Evolutionary conservation across 2,329 filamentous ascomycete genomes (phyloP).

Genomic region (Aurifilum marmelostoma): DNA sequence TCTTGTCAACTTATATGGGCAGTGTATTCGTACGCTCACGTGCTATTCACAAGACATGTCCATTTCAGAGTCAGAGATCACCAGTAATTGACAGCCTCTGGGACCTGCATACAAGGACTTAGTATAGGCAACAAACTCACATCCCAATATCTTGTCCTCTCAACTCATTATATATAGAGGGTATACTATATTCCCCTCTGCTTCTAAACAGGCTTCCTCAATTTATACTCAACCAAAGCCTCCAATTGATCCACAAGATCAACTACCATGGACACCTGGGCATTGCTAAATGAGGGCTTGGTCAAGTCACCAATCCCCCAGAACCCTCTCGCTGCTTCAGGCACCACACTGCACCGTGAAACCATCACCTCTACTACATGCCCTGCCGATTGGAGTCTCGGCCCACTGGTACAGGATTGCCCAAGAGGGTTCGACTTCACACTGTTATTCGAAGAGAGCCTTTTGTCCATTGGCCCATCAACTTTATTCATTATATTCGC

Average conservation of each 20-base stretch:
- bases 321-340: not conserved
- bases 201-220: not conserved
- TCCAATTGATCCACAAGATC: not conserved
- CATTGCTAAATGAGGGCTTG: not conserved
- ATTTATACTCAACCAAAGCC: not conserved
- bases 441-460: constrained; percentile 14
- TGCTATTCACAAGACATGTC: no score
- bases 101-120: no score
- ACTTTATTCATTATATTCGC: constrained; percentile 4
- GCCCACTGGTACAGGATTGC: constrained; percentile 5
- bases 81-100: no score
- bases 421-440: constrained; percentile 19
- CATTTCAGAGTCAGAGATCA: not conserved
- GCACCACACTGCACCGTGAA: not conserved
- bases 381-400: constrained; percentile 12
- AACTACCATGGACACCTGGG: not conserved
- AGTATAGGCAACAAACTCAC: not conserved
- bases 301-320: not conserved
- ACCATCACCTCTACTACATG: not conserved
- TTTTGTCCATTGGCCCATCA: constrained; percentile 15
- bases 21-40: no score
- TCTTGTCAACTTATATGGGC: no score
- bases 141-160: no score
- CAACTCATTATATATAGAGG: not conserved
- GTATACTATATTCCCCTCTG: not conserved